Percentiles rank a stretch among this genome's conserved stretches.
Conservation (phyloP, 2,329 filamentous ascomycete genomes). For the Xylogone sp. region DNA sequence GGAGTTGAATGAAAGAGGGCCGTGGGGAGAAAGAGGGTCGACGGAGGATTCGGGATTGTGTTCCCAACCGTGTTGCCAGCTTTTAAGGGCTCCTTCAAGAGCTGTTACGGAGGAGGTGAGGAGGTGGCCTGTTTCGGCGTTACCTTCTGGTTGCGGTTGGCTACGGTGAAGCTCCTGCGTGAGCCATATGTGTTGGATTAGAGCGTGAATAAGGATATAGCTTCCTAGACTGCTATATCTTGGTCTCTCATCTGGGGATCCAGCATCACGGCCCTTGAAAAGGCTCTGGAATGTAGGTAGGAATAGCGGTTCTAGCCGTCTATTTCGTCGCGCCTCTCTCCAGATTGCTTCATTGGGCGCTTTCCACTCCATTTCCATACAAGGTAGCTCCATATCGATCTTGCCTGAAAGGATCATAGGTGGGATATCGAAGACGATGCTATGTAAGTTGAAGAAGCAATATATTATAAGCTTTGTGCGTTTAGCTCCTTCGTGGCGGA, state of each 20-base stretch:
- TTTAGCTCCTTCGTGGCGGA: conserved; percentile 51
- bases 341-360: conserved; percentile 40
- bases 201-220: conserved; percentile 67
- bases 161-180: background rate
- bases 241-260: background rate
- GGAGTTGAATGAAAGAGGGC: conserved; percentile 63
- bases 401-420: conserved; percentile 54
- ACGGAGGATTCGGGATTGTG: conserved; percentile 33
- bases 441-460: conserved; percentile 61
- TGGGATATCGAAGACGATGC: conserved; percentile 57
- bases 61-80: conserved; percentile 57
- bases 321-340: conserved; percentile 43
- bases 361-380: conserved; percentile 53
- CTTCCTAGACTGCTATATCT: conserved; percentile 46
- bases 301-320: conserved; percentile 36
- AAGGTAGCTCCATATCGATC: conserved; percentile 50
- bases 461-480: conserved; percentile 58
- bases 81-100: conserved; percentile 48
- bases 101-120: background rate
- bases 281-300: background rate
- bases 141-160: background rate
- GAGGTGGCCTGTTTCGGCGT: background rate
- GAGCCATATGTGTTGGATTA: conserved; percentile 69
- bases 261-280: background rate
- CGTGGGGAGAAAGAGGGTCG: conserved; percentile 50